Conservation (phyloP, 192 early-diverging fungal genomes). For the Backusella morwellensis region DNA sequence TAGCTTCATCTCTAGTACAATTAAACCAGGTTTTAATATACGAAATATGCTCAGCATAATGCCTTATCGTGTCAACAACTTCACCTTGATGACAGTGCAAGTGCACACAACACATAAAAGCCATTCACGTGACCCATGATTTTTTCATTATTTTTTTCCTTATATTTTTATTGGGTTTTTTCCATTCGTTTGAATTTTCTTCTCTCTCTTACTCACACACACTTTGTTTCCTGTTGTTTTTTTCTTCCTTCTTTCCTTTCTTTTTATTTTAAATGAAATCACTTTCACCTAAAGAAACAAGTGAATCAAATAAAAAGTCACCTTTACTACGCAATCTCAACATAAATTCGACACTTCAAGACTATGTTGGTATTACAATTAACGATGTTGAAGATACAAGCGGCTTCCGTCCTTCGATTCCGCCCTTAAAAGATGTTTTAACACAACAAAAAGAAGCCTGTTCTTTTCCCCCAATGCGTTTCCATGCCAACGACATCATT, state of each 20-base stretch:
- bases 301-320: not conserved
- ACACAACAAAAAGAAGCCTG: not conserved
- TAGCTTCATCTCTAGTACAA: not conserved
- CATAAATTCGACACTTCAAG: conserved; percentile 8
- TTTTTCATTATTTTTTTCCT: not conserved
- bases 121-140: not conserved
- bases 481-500: not conserved
- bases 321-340: not conserved
- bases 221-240: not conserved
- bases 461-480: not conserved
- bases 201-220: not conserved
- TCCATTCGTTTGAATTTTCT: not conserved
- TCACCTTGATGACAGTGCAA: not conserved
- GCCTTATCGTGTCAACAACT: not conserved
- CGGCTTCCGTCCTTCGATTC: not conserved
- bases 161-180: not conserved
- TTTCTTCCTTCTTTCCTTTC: not conserved
- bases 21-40: not conserved
- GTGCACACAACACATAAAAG: not conserved
- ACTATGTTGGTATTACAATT: conserved; percentile 38
- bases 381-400: conserved; percentile 16
- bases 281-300: not conserved
- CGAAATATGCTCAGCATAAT: not conserved
- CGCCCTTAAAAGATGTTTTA: conserved; percentile 1
- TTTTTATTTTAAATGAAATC: not conserved